A percentile compares a stretch with the other conserved stretches of the same genome.
phyloP scores from a whole-genome alignment of 2,329 filamentous ascomycete genomes.

The Coniella lustricola region DNA sequence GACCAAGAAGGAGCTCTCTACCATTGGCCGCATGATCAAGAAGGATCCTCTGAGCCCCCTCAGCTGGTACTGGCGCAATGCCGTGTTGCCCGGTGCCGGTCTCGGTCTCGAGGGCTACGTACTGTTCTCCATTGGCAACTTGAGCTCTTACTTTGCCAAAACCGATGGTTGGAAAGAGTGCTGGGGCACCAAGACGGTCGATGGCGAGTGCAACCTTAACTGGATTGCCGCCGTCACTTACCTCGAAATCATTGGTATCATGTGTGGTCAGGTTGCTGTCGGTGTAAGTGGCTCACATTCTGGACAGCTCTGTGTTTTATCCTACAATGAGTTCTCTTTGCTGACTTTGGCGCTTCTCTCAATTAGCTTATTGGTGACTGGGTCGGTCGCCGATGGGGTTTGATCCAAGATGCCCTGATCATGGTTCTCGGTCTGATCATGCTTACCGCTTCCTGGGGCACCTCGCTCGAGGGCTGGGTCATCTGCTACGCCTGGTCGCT shows the following conservation, averaged over 20 bases:
- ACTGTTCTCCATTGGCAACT: conserved; percentile 91
- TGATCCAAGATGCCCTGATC: conserved; percentile 90
- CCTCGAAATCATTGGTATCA: conserved; percentile 90
- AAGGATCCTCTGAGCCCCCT: conserved; percentile 77
- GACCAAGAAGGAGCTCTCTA: conserved; percentile 56
- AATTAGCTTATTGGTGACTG: conserved; percentile 53
- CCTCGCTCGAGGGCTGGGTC: conserved; percentile 85
- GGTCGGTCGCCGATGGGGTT: conserved; percentile 87
- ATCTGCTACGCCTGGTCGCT: conserved; percentile 95
- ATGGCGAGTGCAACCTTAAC: conserved; percentile 60
- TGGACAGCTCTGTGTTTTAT: too few relatives aligned
- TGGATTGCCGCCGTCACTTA: conserved; percentile 85
- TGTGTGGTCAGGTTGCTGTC: conserved; percentile 83
- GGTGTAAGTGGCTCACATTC: conserved; percentile 58
- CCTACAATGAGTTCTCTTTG: background rate
- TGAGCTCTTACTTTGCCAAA: conserved; percentile 71
- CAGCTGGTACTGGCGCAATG: conserved; percentile 82
- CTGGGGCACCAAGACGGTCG: conserved; percentile 55
- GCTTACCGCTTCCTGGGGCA: conserved; percentile 85
- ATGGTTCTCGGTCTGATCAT: conserved; percentile 92
- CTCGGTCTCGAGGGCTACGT: conserved; percentile 93
- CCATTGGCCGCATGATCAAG: conserved; percentile 75
- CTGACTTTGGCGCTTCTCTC: background rate
- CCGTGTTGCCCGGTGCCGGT: conserved; percentile 86
- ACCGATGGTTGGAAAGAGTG: conserved; percentile 61